A percentile compares a stretch with the other conserved stretches of the same genome.
Evolutionary conservation across 225 moss, liverwort and hornwort genomes (phyloP).

Genomic region (Pseudisothecium myosuroides): DNA sequence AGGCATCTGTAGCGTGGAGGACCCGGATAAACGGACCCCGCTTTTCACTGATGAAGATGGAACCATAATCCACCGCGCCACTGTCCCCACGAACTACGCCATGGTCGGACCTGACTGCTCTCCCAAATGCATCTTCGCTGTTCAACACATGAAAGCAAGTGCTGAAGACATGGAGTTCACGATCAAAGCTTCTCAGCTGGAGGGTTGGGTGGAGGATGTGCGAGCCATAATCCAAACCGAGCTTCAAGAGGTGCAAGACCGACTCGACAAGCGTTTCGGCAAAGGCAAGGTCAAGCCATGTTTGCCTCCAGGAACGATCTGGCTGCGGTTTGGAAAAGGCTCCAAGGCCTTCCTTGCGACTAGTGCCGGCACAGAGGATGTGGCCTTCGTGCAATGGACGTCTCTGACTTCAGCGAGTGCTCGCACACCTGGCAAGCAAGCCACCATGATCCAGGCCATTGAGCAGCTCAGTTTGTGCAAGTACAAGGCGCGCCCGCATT

Average conservation of each 20-base stretch:
- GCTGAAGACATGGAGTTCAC: slow-evolving; percentile 1
- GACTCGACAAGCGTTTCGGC: slow-evolving; percentile 19
- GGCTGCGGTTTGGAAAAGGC: slow-evolving; percentile 32
- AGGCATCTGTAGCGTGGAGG: background rate
- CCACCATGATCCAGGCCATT: slow-evolving; percentile 15
- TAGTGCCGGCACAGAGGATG: slow-evolving; percentile 13
- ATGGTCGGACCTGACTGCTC: slow-evolving; percentile 22
- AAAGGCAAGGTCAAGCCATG: slow-evolving; percentile 35
- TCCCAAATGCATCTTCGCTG: slow-evolving; percentile 1
- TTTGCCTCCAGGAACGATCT: slow-evolving; percentile 24
- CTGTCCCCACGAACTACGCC: slow-evolving; percentile 21
- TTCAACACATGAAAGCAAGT: background rate
- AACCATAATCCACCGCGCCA: background rate
- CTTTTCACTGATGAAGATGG: slow-evolving; percentile 15
- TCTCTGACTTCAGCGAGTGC: slow-evolving; percentile 1
- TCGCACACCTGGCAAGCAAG: slow-evolving; percentile 11
- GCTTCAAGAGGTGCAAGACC: slow-evolving; percentile 8
- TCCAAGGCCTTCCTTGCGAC: slow-evolving; percentile 1
- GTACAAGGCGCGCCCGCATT: slow-evolving; percentile 41
- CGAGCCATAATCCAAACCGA: slow-evolving; percentile 24
- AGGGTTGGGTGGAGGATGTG: slow-evolving; percentile 42
- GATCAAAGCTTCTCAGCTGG: slow-evolving; percentile 6
- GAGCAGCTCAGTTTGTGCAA: slow-evolving; percentile 44
- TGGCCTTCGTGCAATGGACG: slow-evolving; percentile 15
- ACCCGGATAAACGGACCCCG: background rate